Evolutionary conservation across 176 grass and related monocot species (phyloP).

Genomic region (Musa acuminata): DNA sequence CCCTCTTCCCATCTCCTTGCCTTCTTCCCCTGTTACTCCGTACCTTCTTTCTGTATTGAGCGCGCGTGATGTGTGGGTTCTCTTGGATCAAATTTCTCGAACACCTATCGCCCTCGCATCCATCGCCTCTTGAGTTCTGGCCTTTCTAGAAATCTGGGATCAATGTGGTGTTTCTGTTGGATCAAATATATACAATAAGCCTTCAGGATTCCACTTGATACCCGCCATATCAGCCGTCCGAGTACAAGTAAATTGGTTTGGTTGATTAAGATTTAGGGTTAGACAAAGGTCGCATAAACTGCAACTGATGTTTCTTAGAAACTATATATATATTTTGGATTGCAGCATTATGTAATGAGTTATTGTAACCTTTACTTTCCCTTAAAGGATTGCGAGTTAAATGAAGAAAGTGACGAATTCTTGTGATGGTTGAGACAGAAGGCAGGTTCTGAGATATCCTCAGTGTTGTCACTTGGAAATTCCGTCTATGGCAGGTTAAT

Average conservation of each 20-base stretch:
- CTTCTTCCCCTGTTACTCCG: background rate
- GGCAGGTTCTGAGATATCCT: slow-evolving; percentile 32
- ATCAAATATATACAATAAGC: background rate
- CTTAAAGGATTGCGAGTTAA: background rate
- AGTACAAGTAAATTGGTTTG: background rate
- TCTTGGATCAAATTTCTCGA: background rate
- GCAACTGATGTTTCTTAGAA: no score
- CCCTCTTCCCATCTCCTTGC: no score
- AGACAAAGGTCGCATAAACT: background rate
- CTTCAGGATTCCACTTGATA: background rate
- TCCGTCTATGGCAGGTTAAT: slow-evolving; percentile 41
- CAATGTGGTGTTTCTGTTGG: background rate
- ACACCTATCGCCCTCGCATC: no score
- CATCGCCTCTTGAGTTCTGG: no score
- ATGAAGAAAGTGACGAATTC: slow-evolving; percentile 18
- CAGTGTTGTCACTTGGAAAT: slow-evolving; percentile 27
- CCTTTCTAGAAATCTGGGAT: background rate
- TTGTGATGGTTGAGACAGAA: slow-evolving; percentile 38
- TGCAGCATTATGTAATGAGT: background rate
- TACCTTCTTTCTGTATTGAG: no score
- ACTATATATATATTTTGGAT: background rate
- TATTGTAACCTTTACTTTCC: background rate
- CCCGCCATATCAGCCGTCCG: background rate
- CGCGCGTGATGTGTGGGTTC: background rate
- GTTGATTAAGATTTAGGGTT: background rate